Evolutionary conservation across 1,139 yeast genomes (phyloP).

Genomic region (Pichia sp.): DNA sequence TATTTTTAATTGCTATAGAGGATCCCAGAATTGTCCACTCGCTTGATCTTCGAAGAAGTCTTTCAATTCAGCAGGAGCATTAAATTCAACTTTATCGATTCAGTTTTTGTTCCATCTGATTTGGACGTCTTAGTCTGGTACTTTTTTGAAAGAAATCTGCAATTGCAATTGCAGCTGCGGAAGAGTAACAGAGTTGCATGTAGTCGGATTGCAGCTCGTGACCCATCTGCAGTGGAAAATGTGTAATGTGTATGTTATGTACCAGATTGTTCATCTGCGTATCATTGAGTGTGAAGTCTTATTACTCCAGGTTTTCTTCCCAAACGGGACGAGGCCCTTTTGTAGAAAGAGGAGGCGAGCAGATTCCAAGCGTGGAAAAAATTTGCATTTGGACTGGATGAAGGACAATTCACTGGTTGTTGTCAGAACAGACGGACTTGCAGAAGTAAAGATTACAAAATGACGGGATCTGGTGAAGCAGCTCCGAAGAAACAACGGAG

Average conservation of each 20-base stretch:
- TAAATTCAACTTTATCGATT: constrained; percentile 12
- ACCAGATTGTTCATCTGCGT: too few species aligned
- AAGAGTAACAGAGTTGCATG: constrained; percentile 36
- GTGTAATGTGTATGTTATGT: too few species aligned
- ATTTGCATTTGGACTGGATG: too few species aligned
- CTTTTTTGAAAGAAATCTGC: constrained; percentile 35
- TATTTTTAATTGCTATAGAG: constrained; percentile 13
- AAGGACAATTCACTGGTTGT: too few species aligned
- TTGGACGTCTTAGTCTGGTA: constrained; percentile 26
- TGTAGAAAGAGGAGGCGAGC: background rate
- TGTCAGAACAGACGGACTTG: too few species aligned
- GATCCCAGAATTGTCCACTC: constrained; percentile 18
- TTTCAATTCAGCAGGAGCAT: constrained; percentile 17
- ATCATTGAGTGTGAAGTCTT: too few species aligned
- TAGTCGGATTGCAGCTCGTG: constrained; percentile 39
- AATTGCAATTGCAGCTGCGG: constrained; percentile 40
- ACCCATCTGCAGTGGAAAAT: constrained; percentile 38
- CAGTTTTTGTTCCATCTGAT: constrained; percentile 18
- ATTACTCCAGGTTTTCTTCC: too few species aligned
- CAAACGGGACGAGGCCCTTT: background rate
- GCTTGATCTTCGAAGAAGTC: constrained; percentile 13
- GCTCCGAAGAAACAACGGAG: constrained; percentile 17
- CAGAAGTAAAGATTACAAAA: background rate
- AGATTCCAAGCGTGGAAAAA: background rate
- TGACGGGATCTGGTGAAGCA: background rate